phyloP scores from a whole-genome alignment of 139 green algal genomes.

The Auxenochlorella pyrenoidosa region DNA sequence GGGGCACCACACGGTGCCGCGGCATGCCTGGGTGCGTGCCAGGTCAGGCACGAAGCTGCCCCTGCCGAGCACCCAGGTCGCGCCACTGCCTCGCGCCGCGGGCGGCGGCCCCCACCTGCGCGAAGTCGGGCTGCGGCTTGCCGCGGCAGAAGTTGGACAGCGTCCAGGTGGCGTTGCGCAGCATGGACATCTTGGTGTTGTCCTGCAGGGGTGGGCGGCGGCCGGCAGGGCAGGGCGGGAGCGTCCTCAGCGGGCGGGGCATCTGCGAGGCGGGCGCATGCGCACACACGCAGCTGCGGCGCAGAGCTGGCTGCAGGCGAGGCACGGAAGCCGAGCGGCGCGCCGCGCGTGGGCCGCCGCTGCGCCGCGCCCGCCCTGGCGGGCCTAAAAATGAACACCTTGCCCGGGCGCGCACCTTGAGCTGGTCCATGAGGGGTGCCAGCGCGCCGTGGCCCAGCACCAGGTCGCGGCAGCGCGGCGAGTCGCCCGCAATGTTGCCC shows the following conservation, averaged over 20 bases:
- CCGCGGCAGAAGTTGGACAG: constrained; percentile 99
- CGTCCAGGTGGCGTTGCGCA: constrained; percentile 99
- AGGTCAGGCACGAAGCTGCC: too few relatives aligned
- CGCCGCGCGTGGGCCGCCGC: too few relatives aligned
- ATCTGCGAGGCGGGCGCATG: too few relatives aligned
- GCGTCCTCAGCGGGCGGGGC: too few relatives aligned
- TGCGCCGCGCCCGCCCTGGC: too few relatives aligned
- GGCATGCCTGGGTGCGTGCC: too few relatives aligned
- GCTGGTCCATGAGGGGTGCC: constrained; percentile 91
- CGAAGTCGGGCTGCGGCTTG: constrained; percentile 81
- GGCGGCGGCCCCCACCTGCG: background rate
- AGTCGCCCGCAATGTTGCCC: constrained; percentile 98
- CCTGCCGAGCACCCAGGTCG: background rate
- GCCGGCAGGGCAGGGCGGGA: too few relatives aligned
- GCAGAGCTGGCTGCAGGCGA: too few relatives aligned
- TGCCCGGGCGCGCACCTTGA: background rate
- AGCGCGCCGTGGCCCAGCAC: constrained; percentile 90
- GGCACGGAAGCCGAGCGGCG: too few relatives aligned
- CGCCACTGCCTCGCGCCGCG: background rate
- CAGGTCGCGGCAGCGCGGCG: constrained; percentile 93
- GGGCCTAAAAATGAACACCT: too few relatives aligned
- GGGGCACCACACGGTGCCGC: background rate
- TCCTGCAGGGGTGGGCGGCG: constrained; percentile 70
- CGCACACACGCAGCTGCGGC: too few relatives aligned
- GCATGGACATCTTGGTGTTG: constrained; percentile 95